Conservation (phyloP, 306 rosid species). For the Prunus armeniaca region DNA sequence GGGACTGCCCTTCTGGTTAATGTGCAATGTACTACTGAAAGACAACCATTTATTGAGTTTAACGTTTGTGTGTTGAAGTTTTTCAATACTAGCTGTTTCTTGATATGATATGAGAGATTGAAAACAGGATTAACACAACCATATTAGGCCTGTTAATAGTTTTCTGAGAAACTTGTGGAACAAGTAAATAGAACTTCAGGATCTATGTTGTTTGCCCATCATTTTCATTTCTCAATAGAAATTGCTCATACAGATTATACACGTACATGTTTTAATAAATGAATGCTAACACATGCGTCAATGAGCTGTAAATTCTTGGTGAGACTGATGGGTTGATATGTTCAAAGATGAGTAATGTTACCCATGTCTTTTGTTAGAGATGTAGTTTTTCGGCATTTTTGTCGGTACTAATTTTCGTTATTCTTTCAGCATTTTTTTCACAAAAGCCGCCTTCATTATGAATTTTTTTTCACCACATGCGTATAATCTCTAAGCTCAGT, state of each 20-base stretch:
- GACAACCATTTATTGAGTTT: not conserved
- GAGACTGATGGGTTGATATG: not conserved
- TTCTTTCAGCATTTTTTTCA: not conserved
- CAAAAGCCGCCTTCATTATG: not conserved
- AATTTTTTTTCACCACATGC: not conserved
- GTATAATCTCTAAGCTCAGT: not conserved
- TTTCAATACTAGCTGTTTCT: not conserved
- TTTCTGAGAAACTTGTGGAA: not conserved
- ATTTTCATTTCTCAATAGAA: not conserved
- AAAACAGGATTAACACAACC: not conserved
- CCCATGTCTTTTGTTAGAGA: not conserved
- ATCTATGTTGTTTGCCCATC: not conserved
- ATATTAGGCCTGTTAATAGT: not conserved
- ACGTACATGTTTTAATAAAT: not conserved
- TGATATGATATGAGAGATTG: not conserved
- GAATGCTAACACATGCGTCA: not conserved
- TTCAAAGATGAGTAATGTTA: not conserved
- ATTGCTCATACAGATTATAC: not conserved
- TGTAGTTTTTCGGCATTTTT: not conserved
- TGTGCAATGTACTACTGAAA: conserved; percentile 1
- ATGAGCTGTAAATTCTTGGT: not conserved
- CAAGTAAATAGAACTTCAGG: not conserved
- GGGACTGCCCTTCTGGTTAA: conserved; percentile 39
- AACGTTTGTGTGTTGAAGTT: not conserved
- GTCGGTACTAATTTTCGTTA: not conserved